Evolutionary conservation across 192 early-diverging fungal species (phyloP), one percentile per base, ranked within the genome.

Genomic region (Linnemannia zychae): DNA sequence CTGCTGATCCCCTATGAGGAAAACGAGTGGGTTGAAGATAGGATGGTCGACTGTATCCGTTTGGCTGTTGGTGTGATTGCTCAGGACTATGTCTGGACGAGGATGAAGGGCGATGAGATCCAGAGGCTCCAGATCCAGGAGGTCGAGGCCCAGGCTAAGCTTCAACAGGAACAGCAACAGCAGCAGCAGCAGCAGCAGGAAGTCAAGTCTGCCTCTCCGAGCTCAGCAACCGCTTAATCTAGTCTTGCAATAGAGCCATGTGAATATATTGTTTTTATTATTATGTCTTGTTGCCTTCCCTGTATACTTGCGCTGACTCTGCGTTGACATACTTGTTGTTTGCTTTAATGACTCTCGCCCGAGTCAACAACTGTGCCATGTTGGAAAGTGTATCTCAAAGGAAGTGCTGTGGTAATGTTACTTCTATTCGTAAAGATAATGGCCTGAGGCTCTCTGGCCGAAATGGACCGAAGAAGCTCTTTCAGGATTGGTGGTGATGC

Each of bases 21-120:
- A 52, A 93, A 93, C 86, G 92, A 93, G 84, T 93, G 92, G 92
- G 91, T 93, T 16, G 92, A 93, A 72, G 90, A 90, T 44, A 85
- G 90, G 60, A 90, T 93, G 87, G 87, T 89, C 2, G 87, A 88
- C 37, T 82, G 88, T 7, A 81, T 93, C 70, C 88, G 83, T 44
- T 53, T 88, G 46, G 85, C 90, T 2, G 89, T 91, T 4, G 86
- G 85, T 72, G 88, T 88, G 22, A 80, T 93, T 57, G 92, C 92
- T 12, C 92, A 93, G 77, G 91, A 93, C 70, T 93, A 93, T 83
- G 92, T 93, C 68, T 93, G 92, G 92, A 90, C 88, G 24, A 80
- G 92, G 33, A 93, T 93, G 92, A 90, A 87, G 34, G 90, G 88
- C 34, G 88, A 82, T 71, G 85, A 85, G 65, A 67, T 85, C 34